A percentile compares a stretch with the other conserved stretches of the same genome.
Evolutionary conservation across 108 stramenopile species (phyloP).

Genomic region (Poteriospumella lacustris): DNA sequence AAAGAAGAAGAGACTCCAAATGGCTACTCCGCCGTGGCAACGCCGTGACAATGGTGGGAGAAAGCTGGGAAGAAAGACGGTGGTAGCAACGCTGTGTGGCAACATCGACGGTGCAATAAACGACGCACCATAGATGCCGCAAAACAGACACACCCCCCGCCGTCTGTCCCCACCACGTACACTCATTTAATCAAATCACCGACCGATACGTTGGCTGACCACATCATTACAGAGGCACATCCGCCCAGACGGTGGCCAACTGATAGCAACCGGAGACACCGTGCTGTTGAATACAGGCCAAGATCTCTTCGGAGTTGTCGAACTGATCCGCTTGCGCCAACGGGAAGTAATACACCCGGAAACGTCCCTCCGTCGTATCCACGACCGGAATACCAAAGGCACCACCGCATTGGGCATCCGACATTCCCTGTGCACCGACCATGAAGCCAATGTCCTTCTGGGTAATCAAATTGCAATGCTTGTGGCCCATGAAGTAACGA

Average conservation of each 20-base stretch:
- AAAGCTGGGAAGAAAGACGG: too few species aligned
- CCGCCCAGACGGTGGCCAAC: constrained; percentile 15
- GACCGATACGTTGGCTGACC: too few species aligned
- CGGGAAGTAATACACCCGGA: constrained; percentile 12
- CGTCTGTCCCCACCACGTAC: too few species aligned
- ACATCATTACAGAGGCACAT: background rate
- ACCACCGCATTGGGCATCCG: background rate
- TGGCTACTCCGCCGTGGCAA: too few species aligned
- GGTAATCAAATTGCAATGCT: constrained; percentile 15
- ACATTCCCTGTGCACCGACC: constrained; percentile 18
- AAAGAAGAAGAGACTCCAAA: too few species aligned
- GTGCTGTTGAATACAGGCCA: background rate
- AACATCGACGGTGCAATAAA: too few species aligned
- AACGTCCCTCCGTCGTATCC: constrained; percentile 3
- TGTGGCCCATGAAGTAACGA: constrained; percentile 14
- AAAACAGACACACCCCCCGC: too few species aligned
- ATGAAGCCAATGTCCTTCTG: background rate
- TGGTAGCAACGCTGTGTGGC: too few species aligned
- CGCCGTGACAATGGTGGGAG: too few species aligned
- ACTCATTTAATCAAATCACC: too few species aligned
- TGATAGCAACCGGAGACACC: constrained; percentile 6
- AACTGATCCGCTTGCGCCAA: background rate
- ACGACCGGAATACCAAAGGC: constrained; percentile 19
- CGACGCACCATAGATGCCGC: too few species aligned
- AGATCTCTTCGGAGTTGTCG: background rate